Evolutionary conservation across 225 moss, liverwort and hornwort genomes (phyloP), one percentile per base, ranked within the genome.

Genomic region (Bryum argenteum): DNA sequence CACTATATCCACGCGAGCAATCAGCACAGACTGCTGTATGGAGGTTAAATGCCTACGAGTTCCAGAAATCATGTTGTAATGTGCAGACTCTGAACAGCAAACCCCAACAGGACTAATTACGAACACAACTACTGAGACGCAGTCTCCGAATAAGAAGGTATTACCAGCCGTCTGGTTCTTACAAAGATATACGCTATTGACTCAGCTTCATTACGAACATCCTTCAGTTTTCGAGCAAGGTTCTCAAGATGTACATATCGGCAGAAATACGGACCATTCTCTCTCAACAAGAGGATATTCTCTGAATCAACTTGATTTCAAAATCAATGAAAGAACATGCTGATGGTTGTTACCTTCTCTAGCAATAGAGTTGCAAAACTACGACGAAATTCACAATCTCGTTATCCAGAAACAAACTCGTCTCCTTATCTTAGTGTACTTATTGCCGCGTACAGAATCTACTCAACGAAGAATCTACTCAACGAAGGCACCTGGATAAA

Each of bases 401-500:
- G 13, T 9, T 20, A 1, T 4, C 9, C 37, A 38, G 9, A 14
- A 11, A 6, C 47, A 50, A 5, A 70, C 12, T n/a, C 28, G 56
- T 19, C 48, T 37, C 37, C 16, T 10, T 19, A 17, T 19, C 9
- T 4, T 58, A 18, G 18, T 42, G 33, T 69, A 39, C 63, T 47
- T 5, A 47, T 44, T 44, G 19, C 44, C 43, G 5, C 44, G 22
- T n/a, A 53, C n/a, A 67, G 16, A 23, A 53, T 3, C 37, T 24
- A 40, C 33, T 33, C 45, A 81, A 40, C 20, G 37, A 18, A 43
- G 65, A 23, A 53, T 3, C 37, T 24, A 40, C 33, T 33, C 45
- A 81, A 40, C 20, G 37, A 18, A 43, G 65, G 53, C 19, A 38
- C 44, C 48, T 16, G 52, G 63, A 51, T 64, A 56, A 21, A 33